These are phyloP conservation scores for Vickermania ingenoplastis DNA, from an alignment of 208 protist species.

Conservation along the genomic window DNA sequence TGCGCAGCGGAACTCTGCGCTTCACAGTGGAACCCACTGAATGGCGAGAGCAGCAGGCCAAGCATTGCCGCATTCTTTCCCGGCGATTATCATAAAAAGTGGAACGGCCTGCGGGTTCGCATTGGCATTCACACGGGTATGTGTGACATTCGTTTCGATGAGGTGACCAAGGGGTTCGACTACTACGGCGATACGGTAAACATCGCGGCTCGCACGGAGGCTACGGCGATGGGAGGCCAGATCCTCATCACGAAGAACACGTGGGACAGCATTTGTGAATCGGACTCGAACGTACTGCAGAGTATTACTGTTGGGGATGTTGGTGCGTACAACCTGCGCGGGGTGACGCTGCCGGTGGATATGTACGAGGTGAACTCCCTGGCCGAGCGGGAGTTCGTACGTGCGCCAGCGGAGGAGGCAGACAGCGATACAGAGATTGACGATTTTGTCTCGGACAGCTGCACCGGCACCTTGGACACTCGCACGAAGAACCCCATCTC, in stretches of 20 bases:
- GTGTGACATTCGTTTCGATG: constrained; percentile 10
- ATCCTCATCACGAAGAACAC: constrained; percentile 11
- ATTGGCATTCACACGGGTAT: constrained; percentile 32
- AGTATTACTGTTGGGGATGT: neutral
- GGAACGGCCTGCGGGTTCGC: constrained; percentile 36
- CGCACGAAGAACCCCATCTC: neutral
- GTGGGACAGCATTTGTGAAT: neutral
- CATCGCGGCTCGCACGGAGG: constrained; percentile 19
- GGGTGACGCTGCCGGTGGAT: neutral
- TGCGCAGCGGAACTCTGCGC: no score
- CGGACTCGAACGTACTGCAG: neutral
- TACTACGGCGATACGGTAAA: constrained; percentile 49
- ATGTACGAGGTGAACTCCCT: neutral
- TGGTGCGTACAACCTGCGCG: constrained; percentile 1
- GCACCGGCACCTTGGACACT: neutral
- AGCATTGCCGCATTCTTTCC: no score
- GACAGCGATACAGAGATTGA: neutral
- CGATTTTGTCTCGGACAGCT: neutral
- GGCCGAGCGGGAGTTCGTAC: neutral
- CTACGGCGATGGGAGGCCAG: constrained; percentile 23
- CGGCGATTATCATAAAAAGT: constrained; percentile 10
- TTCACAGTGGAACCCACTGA: no score
- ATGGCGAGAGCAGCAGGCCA: no score
- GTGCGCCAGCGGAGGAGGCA: no score
- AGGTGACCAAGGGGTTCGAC: constrained; percentile 22